Percentiles rank a stretch among this genome's conserved stretches.
Conservation (phyloP, 768 basidiomycete species). For the Krasilnikovozyma curviuscula region DNA sequence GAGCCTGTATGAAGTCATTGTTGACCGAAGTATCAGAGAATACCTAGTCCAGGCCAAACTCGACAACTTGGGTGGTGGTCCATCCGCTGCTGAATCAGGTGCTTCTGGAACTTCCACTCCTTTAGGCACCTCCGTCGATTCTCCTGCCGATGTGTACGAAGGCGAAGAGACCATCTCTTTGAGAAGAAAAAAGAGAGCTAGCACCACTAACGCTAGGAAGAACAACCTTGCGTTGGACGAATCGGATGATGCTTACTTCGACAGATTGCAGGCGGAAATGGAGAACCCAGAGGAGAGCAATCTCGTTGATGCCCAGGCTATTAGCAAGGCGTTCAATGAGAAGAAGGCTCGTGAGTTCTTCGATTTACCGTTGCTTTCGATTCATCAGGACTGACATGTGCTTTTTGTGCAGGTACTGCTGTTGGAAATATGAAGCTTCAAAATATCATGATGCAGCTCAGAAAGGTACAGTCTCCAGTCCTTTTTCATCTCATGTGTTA, state of each 20-base stretch:
- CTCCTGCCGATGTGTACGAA: constrained; percentile 2
- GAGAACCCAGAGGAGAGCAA: not conserved
- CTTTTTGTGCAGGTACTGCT: constrained; percentile 39
- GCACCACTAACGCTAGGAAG: too few species aligned
- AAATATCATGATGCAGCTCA: constrained; percentile 89
- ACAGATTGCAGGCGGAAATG: not conserved
- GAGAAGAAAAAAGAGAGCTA: constrained; percentile 7
- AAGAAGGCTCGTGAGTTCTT: constrained; percentile 40
- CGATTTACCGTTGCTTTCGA: not conserved
- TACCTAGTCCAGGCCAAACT: constrained; percentile 34
- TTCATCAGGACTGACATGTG: not conserved
- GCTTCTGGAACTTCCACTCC: not conserved
- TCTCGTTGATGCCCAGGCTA: constrained; percentile 27
- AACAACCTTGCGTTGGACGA: too few species aligned
- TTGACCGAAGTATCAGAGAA: constrained; percentile 46
- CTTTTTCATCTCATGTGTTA: not conserved
- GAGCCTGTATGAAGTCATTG: constrained; percentile 62
- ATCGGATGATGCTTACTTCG: too few species aligned
- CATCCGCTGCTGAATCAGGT: too few species aligned
- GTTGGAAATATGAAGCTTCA: constrained; percentile 86
- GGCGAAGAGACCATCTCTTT: constrained; percentile 21
- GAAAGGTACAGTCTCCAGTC: constrained; percentile 46
- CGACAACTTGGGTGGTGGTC: not conserved
- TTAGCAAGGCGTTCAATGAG: constrained; percentile 40
- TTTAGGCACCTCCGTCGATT: not conserved